Conservation (phyloP, 2,329 filamentous ascomycete genomes). For the Tolypocladium nubicola region DNA sequence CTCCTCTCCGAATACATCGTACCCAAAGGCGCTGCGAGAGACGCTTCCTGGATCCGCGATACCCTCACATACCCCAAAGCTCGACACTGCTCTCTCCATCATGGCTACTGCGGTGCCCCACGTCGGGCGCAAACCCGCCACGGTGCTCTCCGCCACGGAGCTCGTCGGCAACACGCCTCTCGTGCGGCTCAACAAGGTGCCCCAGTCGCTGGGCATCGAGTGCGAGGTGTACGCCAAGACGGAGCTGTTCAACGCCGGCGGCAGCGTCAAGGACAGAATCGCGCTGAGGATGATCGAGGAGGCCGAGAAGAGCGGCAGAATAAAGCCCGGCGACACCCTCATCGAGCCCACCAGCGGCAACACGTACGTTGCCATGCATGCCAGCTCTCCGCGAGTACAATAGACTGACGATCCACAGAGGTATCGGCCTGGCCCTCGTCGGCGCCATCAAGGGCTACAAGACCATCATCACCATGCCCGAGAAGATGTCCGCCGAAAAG, state of each 20-base stretch:
- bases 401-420: slow-evolving; percentile 30
- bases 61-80: not conserved
- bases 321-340: slow-evolving; percentile 92
- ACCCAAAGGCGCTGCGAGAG: not conserved
- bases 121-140: slow-evolving; percentile 20
- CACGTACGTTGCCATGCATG: slow-evolving; percentile 39
- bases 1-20: not conserved
- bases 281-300: slow-evolving; percentile 96
- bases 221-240: slow-evolving; percentile 85
- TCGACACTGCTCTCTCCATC: not conserved
- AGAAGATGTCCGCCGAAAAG: slow-evolving; percentile 99
- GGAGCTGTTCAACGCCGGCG: slow-evolving; percentile 88
- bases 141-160: slow-evolving; percentile 58
- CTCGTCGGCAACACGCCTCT: slow-evolving; percentile 96
- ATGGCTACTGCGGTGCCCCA: slow-evolving; percentile 17
- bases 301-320: slow-evolving; percentile 80
- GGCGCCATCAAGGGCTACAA: slow-evolving; percentile 96
- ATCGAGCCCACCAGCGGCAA: slow-evolving; percentile 98
- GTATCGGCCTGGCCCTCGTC: slow-evolving; percentile 89
- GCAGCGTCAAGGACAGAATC: slow-evolving; percentile 91
- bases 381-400: not conserved
- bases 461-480: slow-evolving; percentile 95
- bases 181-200: slow-evolving; percentile 85
- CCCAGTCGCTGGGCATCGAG: slow-evolving; percentile 80
- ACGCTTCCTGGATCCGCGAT: not conserved